Conservation (phyloP, 129 eudicot species). For the Solidago caesia region DNA sequence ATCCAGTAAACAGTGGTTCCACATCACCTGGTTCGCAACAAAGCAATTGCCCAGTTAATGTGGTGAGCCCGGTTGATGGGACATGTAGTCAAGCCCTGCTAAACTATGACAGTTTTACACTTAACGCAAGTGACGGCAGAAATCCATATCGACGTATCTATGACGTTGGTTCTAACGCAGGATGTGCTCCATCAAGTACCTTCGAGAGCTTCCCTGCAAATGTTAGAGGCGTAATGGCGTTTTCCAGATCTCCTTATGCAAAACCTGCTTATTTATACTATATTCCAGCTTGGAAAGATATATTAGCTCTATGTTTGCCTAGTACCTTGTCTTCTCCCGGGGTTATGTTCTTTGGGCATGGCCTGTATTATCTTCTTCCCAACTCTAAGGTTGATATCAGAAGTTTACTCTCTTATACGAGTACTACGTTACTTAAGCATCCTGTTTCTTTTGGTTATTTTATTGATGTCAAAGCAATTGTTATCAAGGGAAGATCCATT, state of each 20-base stretch:
- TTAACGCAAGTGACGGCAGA: conserved; percentile 25
- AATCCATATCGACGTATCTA: conserved; percentile 11
- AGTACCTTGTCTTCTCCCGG: not conserved
- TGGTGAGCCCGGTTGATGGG: conserved; percentile 35
- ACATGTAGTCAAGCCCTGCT: conserved; percentile 26
- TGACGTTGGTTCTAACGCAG: not conserved
- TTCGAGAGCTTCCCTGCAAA: conserved; percentile 28
- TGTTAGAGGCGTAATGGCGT: conserved; percentile 37
- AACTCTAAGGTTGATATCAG: not conserved
- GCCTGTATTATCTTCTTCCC: conserved; percentile 24
- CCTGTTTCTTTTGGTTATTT: conserved; percentile 15
- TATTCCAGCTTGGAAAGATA: not conserved
- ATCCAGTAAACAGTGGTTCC: conserved; percentile 1
- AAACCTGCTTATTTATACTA: conserved; percentile 31
- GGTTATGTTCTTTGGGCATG: conserved; percentile 15
- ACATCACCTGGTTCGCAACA: conserved; percentile 12
- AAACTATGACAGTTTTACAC: conserved; percentile 7
- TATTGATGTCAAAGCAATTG: conserved; percentile 7
- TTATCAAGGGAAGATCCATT: not conserved
- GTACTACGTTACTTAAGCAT: conserved; percentile 15
- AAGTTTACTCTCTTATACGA: conserved; percentile 24
- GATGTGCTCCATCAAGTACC: conserved; percentile 42
- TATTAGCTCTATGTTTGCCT: conserved; percentile 23
- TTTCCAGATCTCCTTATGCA: conserved; percentile 35
- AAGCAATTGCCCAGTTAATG: conserved; percentile 34